Base-by-base conservation (phyloP, 495 filamentous ascomycete species). In the Aspergillus incahuasiensis region DNA sequence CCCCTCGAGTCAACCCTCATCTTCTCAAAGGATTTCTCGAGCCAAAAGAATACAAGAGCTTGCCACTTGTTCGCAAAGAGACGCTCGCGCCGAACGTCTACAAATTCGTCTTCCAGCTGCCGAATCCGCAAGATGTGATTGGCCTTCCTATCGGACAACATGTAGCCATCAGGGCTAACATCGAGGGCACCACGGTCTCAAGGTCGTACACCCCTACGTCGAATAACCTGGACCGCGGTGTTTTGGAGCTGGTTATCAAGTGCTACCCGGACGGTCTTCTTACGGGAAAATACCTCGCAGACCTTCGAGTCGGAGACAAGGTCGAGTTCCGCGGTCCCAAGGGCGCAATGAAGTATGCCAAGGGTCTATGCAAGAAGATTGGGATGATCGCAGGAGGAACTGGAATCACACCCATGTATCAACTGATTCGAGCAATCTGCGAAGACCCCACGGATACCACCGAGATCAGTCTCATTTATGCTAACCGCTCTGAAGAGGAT, bases 381-480 rank as follows among this genome's bases (percentile, higher is more conserved):
- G 73, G 76, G 5, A 75, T 81, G 68, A 63, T 82, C 16, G 78
- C 76, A 3, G 79, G 79, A 25, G 80, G 80, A 3, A 78, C 79
- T 0, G 80, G 79, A 6, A 81, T 83, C 52, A 83, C 81, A 19
- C 80, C 79, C 24, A 80, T 81, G 73, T 82, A 74, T 64, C 77
- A 77, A 57, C 63, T 82, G 16, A 73, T 81, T 52, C 73, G 74
- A 6, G 73, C 74, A 19, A 81, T 82, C 32, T 76, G 76, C 61
- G 72, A 79, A 44, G 73, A 79, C 48, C 57, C 68, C 1, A 53
- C 47, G 15, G 79, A 82, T 61, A 70, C 63, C 5, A 80, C 79
- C 4, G 52, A 74, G 52, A 60, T 83, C 18, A 67, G 61, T 21
- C 67, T 80, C 0, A 54, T 84, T 24, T 82, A 77, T 54, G 70